Evolutionary conservation across 1,284 basidiomycete species (phyloP).

Genomic region (Vanrija pseudolonga): DNA sequence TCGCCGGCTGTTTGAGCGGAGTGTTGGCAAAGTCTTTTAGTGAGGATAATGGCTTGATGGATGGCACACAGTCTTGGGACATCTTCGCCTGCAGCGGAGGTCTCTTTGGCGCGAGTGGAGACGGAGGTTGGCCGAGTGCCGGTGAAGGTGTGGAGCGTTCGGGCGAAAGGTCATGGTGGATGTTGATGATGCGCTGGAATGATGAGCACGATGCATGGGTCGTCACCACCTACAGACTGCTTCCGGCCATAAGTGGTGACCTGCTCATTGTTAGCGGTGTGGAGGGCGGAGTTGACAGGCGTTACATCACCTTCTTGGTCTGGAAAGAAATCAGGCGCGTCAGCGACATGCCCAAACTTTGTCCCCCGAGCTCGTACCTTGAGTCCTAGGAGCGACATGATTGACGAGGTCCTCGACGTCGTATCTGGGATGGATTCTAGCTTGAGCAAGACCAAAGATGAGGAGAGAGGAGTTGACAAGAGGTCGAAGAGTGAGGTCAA

Average conservation of each 20-base stretch:
- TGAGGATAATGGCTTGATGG: not conserved
- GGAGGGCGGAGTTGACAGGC: not conserved
- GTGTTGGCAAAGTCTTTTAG: too few species aligned
- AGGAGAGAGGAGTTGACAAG: not conserved
- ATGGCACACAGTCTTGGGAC: constrained; percentile 9
- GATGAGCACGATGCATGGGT: not conserved
- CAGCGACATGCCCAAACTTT: not conserved
- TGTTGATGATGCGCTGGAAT: constrained; percentile 34
- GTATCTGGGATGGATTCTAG: not conserved
- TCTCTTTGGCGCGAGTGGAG: constrained; percentile 10
- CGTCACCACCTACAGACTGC: constrained; percentile 30
- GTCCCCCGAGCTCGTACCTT: constrained; percentile 21
- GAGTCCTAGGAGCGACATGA: constrained; percentile 30
- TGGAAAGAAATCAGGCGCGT: constrained; percentile 37
- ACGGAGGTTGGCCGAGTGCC: too few species aligned
- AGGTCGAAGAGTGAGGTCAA: not conserved
- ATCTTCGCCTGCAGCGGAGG: constrained; percentile 23
- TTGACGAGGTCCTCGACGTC: not conserved
- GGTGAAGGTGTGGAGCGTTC: not conserved
- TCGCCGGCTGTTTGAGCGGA: too few species aligned
- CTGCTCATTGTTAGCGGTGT: constrained; percentile 17
- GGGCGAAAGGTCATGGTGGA: constrained; percentile 30
- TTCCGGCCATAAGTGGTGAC: constrained; percentile 46
- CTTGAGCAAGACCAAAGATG: not conserved
- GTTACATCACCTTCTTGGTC: constrained; percentile 38